A percentile compares a stretch with the other conserved stretches of the same genome.
Evolutionary conservation across 2,329 filamentous ascomycete species (phyloP).

Genomic region (Colletotrichum chlorophyti): DNA sequence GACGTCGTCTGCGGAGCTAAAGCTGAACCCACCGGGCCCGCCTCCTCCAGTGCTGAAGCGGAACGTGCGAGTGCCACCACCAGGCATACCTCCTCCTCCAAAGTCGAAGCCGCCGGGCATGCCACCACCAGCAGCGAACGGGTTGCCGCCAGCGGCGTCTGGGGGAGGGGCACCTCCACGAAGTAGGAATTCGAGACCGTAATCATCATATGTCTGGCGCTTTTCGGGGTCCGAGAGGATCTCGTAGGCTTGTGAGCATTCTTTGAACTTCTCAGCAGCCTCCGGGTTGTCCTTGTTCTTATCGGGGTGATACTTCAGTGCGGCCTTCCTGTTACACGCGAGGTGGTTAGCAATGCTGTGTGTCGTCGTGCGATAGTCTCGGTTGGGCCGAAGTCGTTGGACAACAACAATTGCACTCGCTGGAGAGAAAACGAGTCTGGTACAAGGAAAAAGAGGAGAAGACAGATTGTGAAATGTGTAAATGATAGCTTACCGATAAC

Average conservation of each 20-base stretch:
- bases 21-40: conserved; percentile 74
- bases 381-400: conserved; percentile 9
- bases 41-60: conserved; percentile 66
- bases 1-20: conserved; percentile 83
- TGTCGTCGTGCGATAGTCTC: too few relatives aligned
- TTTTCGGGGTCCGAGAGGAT: conserved; percentile 98
- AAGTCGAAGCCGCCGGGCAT: conserved; percentile 64
- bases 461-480: conserved; percentile 10
- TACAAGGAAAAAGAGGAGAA: neutral
- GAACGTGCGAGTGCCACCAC: conserved; percentile 61
- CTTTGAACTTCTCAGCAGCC: conserved; percentile 95
- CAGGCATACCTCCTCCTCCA: conserved; percentile 43
- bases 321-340: conserved; percentile 70
- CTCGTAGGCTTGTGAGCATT: conserved; percentile 96
- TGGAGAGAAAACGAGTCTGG: too few relatives aligned
- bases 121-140: conserved; percentile 64
- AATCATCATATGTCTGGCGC: conserved; percentile 93
- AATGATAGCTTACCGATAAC: conserved; percentile 78
- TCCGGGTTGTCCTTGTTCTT: conserved; percentile 94
- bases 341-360: conserved; percentile 41
- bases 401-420: neutral
- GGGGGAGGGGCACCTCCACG: conserved; percentile 78
- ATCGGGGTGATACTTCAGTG: conserved; percentile 93
- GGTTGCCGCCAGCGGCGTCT: conserved; percentile 62
- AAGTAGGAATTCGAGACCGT: conserved; percentile 90